phyloP scores from a whole-genome alignment of 192 early-diverging fungal species.

The Phlyctochytrium arcticum region DNA sequence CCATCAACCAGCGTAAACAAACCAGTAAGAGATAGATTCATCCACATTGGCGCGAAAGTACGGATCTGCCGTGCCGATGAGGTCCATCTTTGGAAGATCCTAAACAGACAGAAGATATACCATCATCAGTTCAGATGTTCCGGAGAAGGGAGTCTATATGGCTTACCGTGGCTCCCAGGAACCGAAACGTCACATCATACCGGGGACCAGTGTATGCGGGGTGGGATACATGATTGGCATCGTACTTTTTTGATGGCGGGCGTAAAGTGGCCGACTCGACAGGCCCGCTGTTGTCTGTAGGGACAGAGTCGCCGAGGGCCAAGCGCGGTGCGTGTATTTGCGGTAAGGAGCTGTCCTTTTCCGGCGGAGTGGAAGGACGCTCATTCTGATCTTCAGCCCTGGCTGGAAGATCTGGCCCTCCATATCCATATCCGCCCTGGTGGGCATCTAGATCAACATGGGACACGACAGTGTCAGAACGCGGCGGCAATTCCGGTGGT shows the following conservation, averaged over 20 bases:
- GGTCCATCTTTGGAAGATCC: slow-evolving; percentile 14
- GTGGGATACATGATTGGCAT: too few relatives aligned
- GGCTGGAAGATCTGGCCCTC: too few relatives aligned
- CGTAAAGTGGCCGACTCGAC: background rate
- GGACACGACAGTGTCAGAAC: too few relatives aligned
- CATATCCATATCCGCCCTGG: too few relatives aligned
- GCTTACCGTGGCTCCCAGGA: background rate
- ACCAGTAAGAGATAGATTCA: background rate
- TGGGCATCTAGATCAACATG: too few relatives aligned
- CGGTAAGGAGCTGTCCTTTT: background rate
- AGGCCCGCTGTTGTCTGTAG: background rate
- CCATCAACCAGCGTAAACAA: background rate
- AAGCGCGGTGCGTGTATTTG: background rate
- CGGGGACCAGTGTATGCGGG: too few relatives aligned
- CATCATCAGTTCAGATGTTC: background rate
- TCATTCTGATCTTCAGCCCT: too few relatives aligned
- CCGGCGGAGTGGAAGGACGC: too few relatives aligned
- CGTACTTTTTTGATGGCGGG: background rate
- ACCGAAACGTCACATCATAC: background rate
- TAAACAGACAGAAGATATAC: background rate
- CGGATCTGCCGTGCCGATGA: slow-evolving; percentile 14
- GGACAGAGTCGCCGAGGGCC: background rate
- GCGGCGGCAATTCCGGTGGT: too few relatives aligned
- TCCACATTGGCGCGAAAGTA: slow-evolving; percentile 16
- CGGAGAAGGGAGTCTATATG: background rate